Evolutionary conservation across 176 grass and related monocot genomes (phyloP).

Genomic region (Hordeum marinum): DNA sequence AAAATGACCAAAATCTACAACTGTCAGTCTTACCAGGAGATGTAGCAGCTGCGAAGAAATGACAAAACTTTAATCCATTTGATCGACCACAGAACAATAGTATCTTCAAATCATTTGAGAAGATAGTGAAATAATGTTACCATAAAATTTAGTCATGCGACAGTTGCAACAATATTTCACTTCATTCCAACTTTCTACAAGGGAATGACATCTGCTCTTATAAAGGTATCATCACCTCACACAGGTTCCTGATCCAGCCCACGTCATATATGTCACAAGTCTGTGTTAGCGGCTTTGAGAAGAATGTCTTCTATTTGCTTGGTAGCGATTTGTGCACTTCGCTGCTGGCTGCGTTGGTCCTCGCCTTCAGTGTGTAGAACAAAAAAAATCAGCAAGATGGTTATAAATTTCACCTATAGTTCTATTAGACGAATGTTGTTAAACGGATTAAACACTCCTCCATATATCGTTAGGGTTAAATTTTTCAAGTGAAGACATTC

Average conservation of each 20-base stretch:
- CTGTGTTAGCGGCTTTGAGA: slow-evolving; percentile 18
- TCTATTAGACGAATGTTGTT: neutral
- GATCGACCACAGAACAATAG: no score
- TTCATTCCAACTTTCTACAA: slow-evolving; percentile 47
- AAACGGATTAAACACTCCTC: neutral
- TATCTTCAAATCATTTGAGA: no score
- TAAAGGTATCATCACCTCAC: slow-evolving; percentile 70
- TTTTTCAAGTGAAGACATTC: neutral
- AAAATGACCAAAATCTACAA: no score
- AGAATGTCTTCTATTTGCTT: slow-evolving; percentile 74
- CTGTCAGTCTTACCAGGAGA: no score
- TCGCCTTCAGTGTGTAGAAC: slow-evolving; percentile 36
- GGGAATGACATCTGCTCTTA: slow-evolving; percentile 56
- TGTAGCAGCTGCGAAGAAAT: no score
- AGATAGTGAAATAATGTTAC: no score
- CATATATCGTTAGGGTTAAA: neutral
- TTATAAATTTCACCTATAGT: neutral
- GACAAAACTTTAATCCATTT: no score
- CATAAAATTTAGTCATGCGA: no score
- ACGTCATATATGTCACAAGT: slow-evolving; percentile 65
- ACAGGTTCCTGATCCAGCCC: slow-evolving; percentile 68
- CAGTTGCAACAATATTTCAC: no score
- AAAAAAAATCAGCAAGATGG: neutral
- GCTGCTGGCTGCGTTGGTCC: slow-evolving; percentile 19
- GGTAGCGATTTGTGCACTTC: slow-evolving; percentile 18